Percentiles rank a stretch among this genome's conserved stretches.
Conservation (phyloP, 192 early-diverging fungal genomes). For the Irineochytrium annulatum region DNA sequence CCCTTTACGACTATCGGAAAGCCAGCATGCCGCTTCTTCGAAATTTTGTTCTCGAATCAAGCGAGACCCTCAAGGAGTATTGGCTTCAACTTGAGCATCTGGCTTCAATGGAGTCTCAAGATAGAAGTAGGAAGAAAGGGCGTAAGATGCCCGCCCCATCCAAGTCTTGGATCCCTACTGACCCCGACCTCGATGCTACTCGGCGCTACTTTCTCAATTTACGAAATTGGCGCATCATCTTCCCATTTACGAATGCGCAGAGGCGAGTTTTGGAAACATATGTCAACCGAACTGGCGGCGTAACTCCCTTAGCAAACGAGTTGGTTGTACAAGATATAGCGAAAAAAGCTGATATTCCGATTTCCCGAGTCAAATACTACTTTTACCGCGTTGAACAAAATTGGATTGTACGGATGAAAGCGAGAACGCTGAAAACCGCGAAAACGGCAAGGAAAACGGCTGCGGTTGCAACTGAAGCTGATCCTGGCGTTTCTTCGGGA, state of each 20-base stretch:
- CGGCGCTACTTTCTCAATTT: conserved; percentile 8
- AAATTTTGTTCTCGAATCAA: conserved; percentile 10
- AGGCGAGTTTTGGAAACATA: conserved; percentile 22
- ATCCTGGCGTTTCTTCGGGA: not conserved
- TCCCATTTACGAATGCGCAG: conserved; percentile 24
- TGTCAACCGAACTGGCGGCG: conserved; percentile 22
- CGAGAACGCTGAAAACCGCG: conserved; percentile 1
- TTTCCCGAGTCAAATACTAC: conserved; percentile 34
- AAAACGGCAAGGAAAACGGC: conserved; percentile 8
- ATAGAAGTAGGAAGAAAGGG: not conserved
- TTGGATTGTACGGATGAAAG: conserved; percentile 9
- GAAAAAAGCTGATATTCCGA: conserved; percentile 18
- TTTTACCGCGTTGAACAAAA: conserved; percentile 31
- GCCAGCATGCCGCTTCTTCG: conserved; percentile 5
- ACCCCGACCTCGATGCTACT: not conserved
- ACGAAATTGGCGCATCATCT: conserved; percentile 35
- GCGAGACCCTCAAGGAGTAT: conserved; percentile 15
- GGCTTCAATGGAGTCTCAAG: conserved; percentile 10
- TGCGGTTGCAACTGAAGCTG: not conserved
- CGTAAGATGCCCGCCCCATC: not conserved
- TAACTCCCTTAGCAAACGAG: conserved; percentile 30
- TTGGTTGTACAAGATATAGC: conserved; percentile 18
- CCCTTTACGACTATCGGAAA: conserved; percentile 30
- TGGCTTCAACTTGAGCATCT: conserved; percentile 36
- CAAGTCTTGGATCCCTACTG: not conserved